phyloP scores from a whole-genome alignment of 1,284 basidiomycete genomes.

The Pseudozyma hubeiensis region DNA sequence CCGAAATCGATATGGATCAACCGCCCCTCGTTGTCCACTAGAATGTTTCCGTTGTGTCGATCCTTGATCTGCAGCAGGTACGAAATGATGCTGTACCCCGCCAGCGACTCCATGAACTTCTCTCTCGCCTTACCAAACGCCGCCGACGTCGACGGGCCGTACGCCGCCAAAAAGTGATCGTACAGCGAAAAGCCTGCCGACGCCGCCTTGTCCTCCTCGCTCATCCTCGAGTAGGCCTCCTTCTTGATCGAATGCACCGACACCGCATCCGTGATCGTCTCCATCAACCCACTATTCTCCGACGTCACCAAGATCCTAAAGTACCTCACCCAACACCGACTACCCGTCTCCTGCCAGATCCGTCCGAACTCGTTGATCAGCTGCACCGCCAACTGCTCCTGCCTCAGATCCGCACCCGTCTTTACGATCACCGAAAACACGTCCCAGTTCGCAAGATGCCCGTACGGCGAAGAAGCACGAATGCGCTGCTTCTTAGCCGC shows the following conservation, averaged over 20 bases:
- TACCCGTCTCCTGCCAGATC: slow-evolving; percentile 83
- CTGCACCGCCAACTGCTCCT: slow-evolving; percentile 97
- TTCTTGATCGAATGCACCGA: slow-evolving; percentile 99
- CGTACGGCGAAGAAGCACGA: slow-evolving; percentile 91
- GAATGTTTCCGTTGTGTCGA: slow-evolving; percentile 97
- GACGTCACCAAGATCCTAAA: slow-evolving; percentile 93
- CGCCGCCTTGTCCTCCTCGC: slow-evolving; percentile 71
- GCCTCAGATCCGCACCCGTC: slow-evolving; percentile 93
- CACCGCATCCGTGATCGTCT: slow-evolving; percentile 83
- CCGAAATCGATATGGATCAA: slow-evolving; percentile 96
- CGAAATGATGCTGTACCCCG: slow-evolving; percentile 89
- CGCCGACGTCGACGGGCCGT: slow-evolving; percentile 56
- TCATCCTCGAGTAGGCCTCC: slow-evolving; percentile 89
- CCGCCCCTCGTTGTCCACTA: slow-evolving; percentile 93
- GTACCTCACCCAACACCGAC: slow-evolving; percentile 64
- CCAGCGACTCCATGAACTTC: slow-evolving; percentile 89
- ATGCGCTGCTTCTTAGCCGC: slow-evolving; percentile 93
- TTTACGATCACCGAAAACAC: slow-evolving; percentile 98
- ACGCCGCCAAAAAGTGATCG: slow-evolving; percentile 64
- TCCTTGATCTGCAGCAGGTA: slow-evolving; percentile 98
- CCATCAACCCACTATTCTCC: slow-evolving; percentile 82
- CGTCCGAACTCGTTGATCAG: slow-evolving; percentile 90
- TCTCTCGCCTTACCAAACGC: slow-evolving; percentile 75
- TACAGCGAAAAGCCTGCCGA: slow-evolving; percentile 56
- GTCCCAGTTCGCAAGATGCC: slow-evolving; percentile 83